Base-by-base conservation (phyloP, 202 grass and related monocot genomes). In the Carex sylvatica region DNA sequence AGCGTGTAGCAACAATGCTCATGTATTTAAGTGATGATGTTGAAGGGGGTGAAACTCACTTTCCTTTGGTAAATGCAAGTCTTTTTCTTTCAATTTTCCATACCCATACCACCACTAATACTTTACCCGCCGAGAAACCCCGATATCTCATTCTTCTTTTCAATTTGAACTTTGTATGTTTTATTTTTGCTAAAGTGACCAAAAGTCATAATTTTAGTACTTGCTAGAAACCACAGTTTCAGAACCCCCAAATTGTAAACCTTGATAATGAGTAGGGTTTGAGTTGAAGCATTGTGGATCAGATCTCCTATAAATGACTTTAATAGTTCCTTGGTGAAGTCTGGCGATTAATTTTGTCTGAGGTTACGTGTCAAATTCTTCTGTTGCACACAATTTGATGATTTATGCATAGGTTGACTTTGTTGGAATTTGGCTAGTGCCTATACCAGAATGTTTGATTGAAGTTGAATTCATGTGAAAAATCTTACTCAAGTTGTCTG, bases 11-110 rank as follows among this genome's bases (percentile, higher is more conserved):
- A 66, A 97, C 95, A 35, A 93, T 97, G 95, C 83, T 97, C 80
- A 94, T 97, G 90, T 97, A 97, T 94, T 92, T 97, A 82, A 97
- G 88, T n/a, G 90, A 94, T 85, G 88, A 91, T 64, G 95, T 97
- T 80, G 92, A 94, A 93, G 95, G 95, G 2, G 95, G 95, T 70
- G 95, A 97, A 91, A 97, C 95, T 42, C 83, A 94, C 66, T 97
- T 97, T 88, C 95, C 92, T 67, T 61, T 87, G 87, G 92, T 97
- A 66, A 88, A 88, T 74, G 12, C 42, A 73, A 63, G 19, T 52
- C 8, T 14, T 30, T 10, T 78, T 22, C 46, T 49, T 84, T 84
- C 31, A 79, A 33, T 31, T 62, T 74, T 19, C 5, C 10, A 52
- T 70, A 82, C 49, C 56, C 61, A 30, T 63, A 81, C 12, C 46